Evolutionary conservation across 2,329 filamentous ascomycete genomes (phyloP).

Genomic region (Polychaeton citri): DNA sequence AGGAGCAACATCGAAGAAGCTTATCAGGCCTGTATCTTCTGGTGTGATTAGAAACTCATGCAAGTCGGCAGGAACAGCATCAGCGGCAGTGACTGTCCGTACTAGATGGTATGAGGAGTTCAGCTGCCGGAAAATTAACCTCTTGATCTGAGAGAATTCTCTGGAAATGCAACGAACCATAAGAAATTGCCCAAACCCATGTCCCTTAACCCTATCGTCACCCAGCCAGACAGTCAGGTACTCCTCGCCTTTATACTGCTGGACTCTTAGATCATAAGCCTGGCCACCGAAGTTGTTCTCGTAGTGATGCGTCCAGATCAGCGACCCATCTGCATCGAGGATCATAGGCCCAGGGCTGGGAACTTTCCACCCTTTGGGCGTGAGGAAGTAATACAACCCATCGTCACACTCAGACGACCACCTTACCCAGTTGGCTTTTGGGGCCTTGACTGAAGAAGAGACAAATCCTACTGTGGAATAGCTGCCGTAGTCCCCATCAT

Average conservation of each 20-base stretch:
- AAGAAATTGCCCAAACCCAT: conserved; percentile 21
- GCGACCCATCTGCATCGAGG: conserved; percentile 15
- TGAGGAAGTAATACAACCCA: conserved; percentile 14
- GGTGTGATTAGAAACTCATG: conserved; percentile 33
- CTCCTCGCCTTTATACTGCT: conserved; percentile 21
- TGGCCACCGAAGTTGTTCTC: conserved; percentile 20
- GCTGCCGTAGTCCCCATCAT: conserved; percentile 16
- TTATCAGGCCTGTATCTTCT: conserved; percentile 29
- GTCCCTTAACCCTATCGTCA: conserved; percentile 22
- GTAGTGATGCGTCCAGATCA: conserved; percentile 20
- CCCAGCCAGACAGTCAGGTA: conserved; percentile 27
- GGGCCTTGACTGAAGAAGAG: conserved; percentile 14
- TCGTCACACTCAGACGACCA: conserved; percentile 16
- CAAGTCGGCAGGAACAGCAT: conserved; percentile 24
- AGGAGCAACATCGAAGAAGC: conserved; percentile 24
- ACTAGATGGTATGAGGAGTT: conserved; percentile 26
- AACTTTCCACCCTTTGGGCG: conserved; percentile 18
- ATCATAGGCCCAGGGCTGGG: conserved; percentile 20
- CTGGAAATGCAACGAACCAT: conserved; percentile 12
- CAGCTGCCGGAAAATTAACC: conserved; percentile 9
- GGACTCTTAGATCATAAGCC: conserved; percentile 23
- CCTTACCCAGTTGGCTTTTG: conserved; percentile 15
- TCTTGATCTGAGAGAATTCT: neutral
- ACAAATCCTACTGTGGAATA: conserved; percentile 15
- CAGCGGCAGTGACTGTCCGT: conserved; percentile 26